Percentiles rank a stretch among this genome's conserved stretches.
Evolutionary conservation across 805 yeast species (phyloP).

Genomic region (Pichia nakasei): DNA sequence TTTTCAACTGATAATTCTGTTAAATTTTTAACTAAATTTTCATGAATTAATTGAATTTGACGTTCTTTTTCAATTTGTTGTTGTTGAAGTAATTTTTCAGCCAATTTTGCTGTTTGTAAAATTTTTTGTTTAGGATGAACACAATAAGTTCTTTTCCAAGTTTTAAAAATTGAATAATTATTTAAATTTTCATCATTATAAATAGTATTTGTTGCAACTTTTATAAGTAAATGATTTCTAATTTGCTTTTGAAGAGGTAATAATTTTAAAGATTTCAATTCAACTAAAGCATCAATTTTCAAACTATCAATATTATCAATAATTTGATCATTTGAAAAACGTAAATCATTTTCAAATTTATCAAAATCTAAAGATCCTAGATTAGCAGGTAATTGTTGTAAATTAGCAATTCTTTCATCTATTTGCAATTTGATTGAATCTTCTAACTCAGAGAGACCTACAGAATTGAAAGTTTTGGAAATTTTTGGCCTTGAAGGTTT

Average conservation of each 20-base stretch:
- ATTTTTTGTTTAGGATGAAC: constrained; percentile 62
- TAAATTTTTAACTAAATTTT: constrained; percentile 36
- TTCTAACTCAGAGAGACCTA: constrained; percentile 47
- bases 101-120: constrained; percentile 65
- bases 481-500: constrained; percentile 20
- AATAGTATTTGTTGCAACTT: constrained; percentile 34
- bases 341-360: constrained; percentile 25
- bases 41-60: constrained; percentile 42
- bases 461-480: constrained; percentile 31
- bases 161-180: constrained; percentile 46
- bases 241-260: constrained; percentile 63
- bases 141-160: constrained; percentile 62
- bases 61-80: constrained; percentile 52
- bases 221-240: constrained; percentile 48
- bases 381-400: constrained; percentile 62
- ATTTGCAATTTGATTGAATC: constrained; percentile 44
- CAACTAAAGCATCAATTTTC: constrained; percentile 60
- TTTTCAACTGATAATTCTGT: constrained; percentile 26
- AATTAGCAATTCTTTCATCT: constrained; percentile 46
- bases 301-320: constrained; percentile 43
- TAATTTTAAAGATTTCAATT: constrained; percentile 57
- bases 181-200: constrained; percentile 42
- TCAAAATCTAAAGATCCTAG: constrained; percentile 48
- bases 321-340: constrained; percentile 34
- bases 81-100: constrained; percentile 67